phyloP scores from a whole-genome alignment of 331 rosid genomes.

The Malus hybrid region DNA sequence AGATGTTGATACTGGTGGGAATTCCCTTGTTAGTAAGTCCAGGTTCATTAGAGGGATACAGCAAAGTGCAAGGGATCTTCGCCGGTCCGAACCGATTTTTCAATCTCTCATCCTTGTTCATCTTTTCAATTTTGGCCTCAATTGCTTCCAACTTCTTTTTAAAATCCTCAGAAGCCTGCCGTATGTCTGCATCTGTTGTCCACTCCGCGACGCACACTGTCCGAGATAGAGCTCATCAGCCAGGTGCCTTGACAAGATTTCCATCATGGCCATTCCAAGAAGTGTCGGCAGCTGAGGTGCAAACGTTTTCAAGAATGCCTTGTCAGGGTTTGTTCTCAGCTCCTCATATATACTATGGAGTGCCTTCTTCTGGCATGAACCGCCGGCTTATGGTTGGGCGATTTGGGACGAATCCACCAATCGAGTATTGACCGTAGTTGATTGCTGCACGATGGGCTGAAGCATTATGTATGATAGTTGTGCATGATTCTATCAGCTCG shows the following conservation, averaged over 20 bases:
- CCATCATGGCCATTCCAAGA: background rate
- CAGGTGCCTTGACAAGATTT: constrained; percentile 7
- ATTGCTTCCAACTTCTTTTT: background rate
- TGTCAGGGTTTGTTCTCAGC: constrained; percentile 9
- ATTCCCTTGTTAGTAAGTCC: constrained; percentile 10
- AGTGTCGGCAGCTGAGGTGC: background rate
- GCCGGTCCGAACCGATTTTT: constrained; percentile 12
- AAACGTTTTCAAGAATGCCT: constrained; percentile 11
- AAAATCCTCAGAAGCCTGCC: constrained; percentile 7
- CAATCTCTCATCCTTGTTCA: background rate
- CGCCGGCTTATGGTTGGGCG: constrained; percentile 7
- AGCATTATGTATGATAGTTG: constrained; percentile 3
- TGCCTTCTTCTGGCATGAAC: constrained; percentile 10
- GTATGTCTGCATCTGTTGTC: constrained; percentile 4
- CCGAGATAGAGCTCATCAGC: constrained; percentile 15
- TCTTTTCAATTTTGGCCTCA: background rate
- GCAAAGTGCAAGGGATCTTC: constrained; percentile 6
- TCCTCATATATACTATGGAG: constrained; percentile 4
- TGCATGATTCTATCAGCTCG: constrained; percentile 6
- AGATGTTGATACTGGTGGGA: constrained; percentile 1
- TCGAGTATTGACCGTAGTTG: constrained; percentile 8
- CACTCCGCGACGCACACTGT: constrained; percentile 1
- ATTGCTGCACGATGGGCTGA: constrained; percentile 12
- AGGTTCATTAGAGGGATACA: constrained; percentile 2
- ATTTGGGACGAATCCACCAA: constrained; percentile 1